phyloP scores from a whole-genome alignment of 169 alveolate species.

The Cryptosporidium meleagridis region DNA sequence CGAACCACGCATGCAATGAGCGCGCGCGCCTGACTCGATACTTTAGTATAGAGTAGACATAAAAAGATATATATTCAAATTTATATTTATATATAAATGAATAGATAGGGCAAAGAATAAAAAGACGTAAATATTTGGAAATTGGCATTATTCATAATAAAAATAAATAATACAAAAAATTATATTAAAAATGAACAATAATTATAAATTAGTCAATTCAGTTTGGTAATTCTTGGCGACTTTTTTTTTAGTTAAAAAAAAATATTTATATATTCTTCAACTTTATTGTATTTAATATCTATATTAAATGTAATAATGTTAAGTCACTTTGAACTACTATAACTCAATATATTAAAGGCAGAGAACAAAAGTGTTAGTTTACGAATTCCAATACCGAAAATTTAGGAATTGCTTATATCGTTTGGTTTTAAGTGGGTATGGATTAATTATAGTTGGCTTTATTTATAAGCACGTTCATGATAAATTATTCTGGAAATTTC shows the following conservation, averaged over 20 bases:
- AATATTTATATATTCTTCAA: no score
- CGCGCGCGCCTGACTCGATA: constrained; percentile 17
- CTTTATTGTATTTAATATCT: no score
- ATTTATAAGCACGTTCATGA: not conserved
- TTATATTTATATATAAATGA: no score
- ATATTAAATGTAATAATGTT: no score
- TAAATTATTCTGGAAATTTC: not conserved
- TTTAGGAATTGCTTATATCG: not conserved
- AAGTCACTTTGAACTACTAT: not conserved
- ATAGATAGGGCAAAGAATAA: not conserved
- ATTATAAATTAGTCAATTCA: not conserved
- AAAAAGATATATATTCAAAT: not conserved
- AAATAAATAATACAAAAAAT: no score
- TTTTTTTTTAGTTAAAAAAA: no score
- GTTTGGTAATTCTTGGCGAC: not conserved
- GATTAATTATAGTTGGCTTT: not conserved
- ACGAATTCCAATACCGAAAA: not conserved
- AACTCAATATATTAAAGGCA: not conserved
- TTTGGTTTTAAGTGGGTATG: not conserved
- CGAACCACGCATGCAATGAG: not conserved
- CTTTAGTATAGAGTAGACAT: not conserved
- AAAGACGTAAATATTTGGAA: not conserved
- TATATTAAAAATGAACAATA: no score
- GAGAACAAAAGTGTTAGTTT: no score
- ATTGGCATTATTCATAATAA: not conserved